Conservation (phyloP, 176 grass and related monocot genomes). For the Otatea glauca region DNA sequence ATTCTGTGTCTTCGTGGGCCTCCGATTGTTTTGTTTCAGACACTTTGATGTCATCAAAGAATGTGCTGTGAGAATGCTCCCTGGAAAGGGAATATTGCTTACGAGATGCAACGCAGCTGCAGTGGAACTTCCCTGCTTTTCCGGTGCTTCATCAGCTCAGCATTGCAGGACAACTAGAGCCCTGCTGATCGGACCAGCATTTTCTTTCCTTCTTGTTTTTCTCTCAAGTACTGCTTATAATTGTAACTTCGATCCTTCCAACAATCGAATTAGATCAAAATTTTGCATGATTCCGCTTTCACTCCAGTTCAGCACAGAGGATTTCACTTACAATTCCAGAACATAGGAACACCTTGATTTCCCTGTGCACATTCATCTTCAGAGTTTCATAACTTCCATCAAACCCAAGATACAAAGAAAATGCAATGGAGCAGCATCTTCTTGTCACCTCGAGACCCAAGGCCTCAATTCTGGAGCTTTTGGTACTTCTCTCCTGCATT, state of each 20-base stretch:
- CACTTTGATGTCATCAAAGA: neutral
- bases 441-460: constrained; percentile 19
- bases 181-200: neutral
- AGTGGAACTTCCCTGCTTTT: neutral
- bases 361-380: neutral
- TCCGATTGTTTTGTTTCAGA: neutral
- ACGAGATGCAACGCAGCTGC: neutral
- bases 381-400: neutral
- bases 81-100: neutral
- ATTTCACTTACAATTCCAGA: neutral
- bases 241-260: neutral
- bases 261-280: neutral
- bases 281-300: neutral
- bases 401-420: neutral
- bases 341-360: neutral
- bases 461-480: constrained; percentile 12
- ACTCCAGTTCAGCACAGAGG: neutral
- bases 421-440: constrained; percentile 8
- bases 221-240: neutral
- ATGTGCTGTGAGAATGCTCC: neutral
- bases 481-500: neutral
- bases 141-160: neutral
- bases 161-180: neutral
- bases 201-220: neutral
- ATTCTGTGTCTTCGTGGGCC: neutral